These are phyloP conservation scores for Daphne laureola DNA, from an alignment of 441 rosid genomes.

Conservation along the genomic window DNA sequence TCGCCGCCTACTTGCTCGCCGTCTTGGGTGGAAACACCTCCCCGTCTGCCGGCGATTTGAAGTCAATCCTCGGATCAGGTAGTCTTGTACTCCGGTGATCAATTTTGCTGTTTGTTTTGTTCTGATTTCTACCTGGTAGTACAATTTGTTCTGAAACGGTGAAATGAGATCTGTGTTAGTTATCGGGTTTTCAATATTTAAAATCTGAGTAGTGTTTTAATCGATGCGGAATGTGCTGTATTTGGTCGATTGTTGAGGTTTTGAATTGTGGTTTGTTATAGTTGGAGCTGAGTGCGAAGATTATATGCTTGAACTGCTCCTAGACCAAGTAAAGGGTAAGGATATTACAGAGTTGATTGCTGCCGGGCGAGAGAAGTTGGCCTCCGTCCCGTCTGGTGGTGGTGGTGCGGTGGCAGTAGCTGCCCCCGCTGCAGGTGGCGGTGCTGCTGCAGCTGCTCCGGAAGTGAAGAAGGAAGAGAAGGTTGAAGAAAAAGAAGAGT, in stretches of 20 bases:
- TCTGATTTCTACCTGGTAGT: not conserved
- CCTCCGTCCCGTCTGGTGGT: slow-evolving; percentile 82
- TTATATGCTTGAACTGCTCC: slow-evolving; percentile 51
- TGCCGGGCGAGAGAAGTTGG: slow-evolving; percentile 72
- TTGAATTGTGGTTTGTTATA: slow-evolving; percentile 16
- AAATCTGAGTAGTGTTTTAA: not conserved
- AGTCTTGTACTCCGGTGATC: not conserved
- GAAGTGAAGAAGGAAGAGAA: slow-evolving; percentile 75
- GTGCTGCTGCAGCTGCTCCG: slow-evolving; percentile 42
- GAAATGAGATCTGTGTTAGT: not conserved
- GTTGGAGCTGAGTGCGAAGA: slow-evolving; percentile 84
- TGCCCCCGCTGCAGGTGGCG: slow-evolving; percentile 26
- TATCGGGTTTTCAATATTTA: not conserved
- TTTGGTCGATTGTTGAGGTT: not conserved
- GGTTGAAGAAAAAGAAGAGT: slow-evolving; percentile 75
- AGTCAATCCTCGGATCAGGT: slow-evolving; percentile 65
- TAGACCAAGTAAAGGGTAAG: slow-evolving; percentile 55
- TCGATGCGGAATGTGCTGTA: not conserved
- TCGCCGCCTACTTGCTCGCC: slow-evolving; percentile 72
- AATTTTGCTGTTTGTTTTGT: not conserved
- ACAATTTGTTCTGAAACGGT: not conserved
- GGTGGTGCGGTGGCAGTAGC: slow-evolving; percentile 48
- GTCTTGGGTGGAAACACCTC: slow-evolving; percentile 71
- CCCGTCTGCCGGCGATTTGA: slow-evolving; percentile 66
- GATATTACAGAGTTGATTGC: slow-evolving; percentile 76